These are phyloP conservation scores for Albifimbria verrucaria DNA, from an alignment of 2,329 filamentous ascomycete species.

Conservation along the genomic window DNA sequence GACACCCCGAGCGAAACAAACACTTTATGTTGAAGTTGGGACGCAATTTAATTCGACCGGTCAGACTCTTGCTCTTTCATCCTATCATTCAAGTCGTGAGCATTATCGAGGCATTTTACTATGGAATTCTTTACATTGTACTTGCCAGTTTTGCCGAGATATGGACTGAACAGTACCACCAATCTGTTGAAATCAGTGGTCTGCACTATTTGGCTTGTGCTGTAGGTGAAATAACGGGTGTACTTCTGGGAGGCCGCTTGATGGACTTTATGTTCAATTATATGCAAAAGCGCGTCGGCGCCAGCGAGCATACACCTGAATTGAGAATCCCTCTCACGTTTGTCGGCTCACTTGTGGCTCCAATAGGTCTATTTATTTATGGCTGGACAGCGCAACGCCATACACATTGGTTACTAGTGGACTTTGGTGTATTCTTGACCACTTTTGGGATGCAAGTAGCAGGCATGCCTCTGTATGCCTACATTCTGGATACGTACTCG, in stretches of 20 bases:
- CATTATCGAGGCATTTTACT: constrained; percentile 54
- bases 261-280: constrained; percentile 36
- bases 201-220: constrained; percentile 63
- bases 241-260: constrained; percentile 40
- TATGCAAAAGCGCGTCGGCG: constrained; percentile 14
- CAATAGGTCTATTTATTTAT: constrained; percentile 36
- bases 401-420: constrained; percentile 35
- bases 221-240: constrained; percentile 57
- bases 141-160: constrained; percentile 59
- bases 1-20: constrained; percentile 24
- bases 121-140: constrained; percentile 62
- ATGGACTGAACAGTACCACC: constrained; percentile 52
- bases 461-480: constrained; percentile 30
- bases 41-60: constrained; percentile 47
- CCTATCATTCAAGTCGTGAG: constrained; percentile 57
- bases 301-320: constrained; percentile 15
- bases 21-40: constrained; percentile 16
- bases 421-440: constrained; percentile 29
- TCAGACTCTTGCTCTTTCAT: constrained; percentile 54
- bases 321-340: constrained; percentile 21
- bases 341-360: constrained; percentile 39
- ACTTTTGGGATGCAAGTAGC: constrained; percentile 29
- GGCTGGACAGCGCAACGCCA: constrained; percentile 38
- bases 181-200: constrained; percentile 55
- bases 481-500: constrained; percentile 42